These are phyloP conservation scores for Fusarium metavorans DNA, from an alignment of 2,329 filamentous ascomycete species.

Conservation along the genomic window DNA sequence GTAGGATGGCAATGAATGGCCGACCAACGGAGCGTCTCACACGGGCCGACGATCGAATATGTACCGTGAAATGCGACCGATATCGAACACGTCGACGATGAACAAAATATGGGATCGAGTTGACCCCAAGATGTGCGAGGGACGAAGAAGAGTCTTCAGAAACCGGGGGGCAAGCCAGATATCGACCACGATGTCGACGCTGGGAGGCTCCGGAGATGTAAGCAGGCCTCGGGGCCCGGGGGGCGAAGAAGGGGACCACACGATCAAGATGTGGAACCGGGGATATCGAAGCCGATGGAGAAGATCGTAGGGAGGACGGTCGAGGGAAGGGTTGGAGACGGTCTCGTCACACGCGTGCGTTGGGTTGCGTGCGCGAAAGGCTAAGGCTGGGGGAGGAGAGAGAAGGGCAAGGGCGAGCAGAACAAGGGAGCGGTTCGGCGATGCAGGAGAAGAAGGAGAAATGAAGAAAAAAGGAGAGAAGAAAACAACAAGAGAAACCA, in stretches of 20 bases:
- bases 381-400: constrained; percentile 11
- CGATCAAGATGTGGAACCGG: constrained; percentile 7
- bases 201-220: constrained; percentile 15
- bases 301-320: constrained; percentile 17
- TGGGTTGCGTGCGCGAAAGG: constrained; percentile 21
- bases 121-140: not conserved
- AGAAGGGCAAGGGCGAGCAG: constrained; percentile 29
- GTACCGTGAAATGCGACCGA: not conserved
- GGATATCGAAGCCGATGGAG: constrained; percentile 11
- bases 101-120: not conserved
- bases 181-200: constrained; percentile 11
- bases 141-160: not conserved
- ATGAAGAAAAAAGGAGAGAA: constrained; percentile 8
- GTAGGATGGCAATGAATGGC: not conserved
- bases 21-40: constrained; percentile 16
- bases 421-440: constrained; percentile 29
- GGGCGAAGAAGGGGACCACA: constrained; percentile 9
- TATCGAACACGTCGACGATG: not conserved
- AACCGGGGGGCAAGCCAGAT: constrained; percentile 1
- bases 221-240: constrained; percentile 22
- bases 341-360: not conserved
- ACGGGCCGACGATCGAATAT: constrained; percentile 7
- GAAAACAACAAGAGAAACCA: not conserved
- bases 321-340: constrained; percentile 20
- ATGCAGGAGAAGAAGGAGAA: not conserved